A percentile compares a stretch with the other conserved stretches of the same genome.
phyloP scores from a whole-genome alignment of 352 stramenopile genomes.

The Pythium periplocum region DNA sequence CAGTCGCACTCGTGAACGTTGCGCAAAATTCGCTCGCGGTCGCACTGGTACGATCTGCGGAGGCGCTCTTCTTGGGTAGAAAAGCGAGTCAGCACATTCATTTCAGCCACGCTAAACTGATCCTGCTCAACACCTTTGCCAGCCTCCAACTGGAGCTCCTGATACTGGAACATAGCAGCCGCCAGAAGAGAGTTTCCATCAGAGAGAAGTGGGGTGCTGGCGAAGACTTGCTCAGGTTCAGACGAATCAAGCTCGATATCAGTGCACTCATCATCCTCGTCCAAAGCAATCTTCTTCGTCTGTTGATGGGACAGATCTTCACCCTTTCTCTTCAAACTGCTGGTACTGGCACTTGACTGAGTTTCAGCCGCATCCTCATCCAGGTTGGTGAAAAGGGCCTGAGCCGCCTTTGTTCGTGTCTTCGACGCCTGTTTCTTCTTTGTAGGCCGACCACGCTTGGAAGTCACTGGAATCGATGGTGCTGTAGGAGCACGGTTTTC shows the following conservation, averaged over 20 bases:
- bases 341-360: background rate
- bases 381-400: slow-evolving; percentile 13
- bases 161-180: slow-evolving; percentile 12
- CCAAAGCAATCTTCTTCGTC: background rate
- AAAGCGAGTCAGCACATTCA: slow-evolving; percentile 15
- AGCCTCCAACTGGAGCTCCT: no score
- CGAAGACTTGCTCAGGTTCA: slow-evolving; percentile 3
- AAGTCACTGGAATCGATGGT: background rate
- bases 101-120: slow-evolving; percentile 6
- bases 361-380: slow-evolving; percentile 4
- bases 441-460: slow-evolving; percentile 6
- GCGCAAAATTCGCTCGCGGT: slow-evolving; percentile 12
- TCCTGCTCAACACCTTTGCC: no score
- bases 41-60: slow-evolving; percentile 2
- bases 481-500: slow-evolving; percentile 2
- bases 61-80: slow-evolving; percentile 14
- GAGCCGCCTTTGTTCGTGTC: slow-evolving; percentile 7
- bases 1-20: slow-evolving; percentile 10
- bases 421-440: slow-evolving; percentile 12
- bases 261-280: slow-evolving; percentile 14
- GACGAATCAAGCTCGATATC: slow-evolving; percentile 8
- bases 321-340: slow-evolving; percentile 1
- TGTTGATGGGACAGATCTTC: background rate
- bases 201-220: slow-evolving; percentile 10
- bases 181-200: slow-evolving; percentile 10